Evolutionary conservation across 2,329 filamentous ascomycete genomes (phyloP).

Genomic region (Claviceps arundinis): DNA sequence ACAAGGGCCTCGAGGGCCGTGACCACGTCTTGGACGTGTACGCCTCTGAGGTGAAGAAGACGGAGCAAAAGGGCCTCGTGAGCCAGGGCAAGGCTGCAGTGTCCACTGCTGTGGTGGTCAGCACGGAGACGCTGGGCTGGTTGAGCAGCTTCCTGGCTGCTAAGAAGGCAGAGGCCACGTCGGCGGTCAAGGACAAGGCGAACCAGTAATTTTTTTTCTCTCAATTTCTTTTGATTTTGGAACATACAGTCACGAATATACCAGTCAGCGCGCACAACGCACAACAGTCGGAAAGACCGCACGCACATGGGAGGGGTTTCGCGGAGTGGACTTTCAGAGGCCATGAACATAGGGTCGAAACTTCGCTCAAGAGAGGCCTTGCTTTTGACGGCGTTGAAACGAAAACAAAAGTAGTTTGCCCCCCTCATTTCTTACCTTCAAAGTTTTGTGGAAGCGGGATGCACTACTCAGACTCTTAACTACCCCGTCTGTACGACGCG

Average conservation of each 20-base stretch:
- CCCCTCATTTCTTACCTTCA: no score
- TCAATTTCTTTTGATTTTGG: background rate
- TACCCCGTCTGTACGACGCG: no score
- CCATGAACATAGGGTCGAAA: no score
- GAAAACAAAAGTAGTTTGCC: no score
- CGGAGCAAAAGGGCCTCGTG: conserved; percentile 49
- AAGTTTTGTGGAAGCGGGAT: no score
- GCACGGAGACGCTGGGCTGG: conserved; percentile 50
- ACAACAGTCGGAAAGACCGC: background rate
- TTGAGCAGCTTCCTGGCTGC: conserved; percentile 43
- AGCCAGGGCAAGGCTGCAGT: conserved; percentile 57
- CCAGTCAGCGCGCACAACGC: background rate
- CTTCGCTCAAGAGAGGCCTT: no score
- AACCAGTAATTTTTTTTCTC: conserved; percentile 22
- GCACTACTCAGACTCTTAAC: no score
- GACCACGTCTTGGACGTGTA: conserved; percentile 48
- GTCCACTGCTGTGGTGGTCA: conserved; percentile 53
- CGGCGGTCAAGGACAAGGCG: conserved; percentile 37
- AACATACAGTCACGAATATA: background rate
- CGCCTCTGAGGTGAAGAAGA: conserved; percentile 47
- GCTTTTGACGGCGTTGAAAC: no score
- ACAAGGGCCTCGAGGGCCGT: conserved; percentile 46
- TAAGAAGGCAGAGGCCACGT: conserved; percentile 50
- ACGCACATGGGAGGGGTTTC: no score
- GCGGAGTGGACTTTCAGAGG: no score